These are phyloP conservation scores for Blastobotrys petasosporus DNA, from an alignment of 1,139 yeast species.

Conservation along the genomic window DNA sequence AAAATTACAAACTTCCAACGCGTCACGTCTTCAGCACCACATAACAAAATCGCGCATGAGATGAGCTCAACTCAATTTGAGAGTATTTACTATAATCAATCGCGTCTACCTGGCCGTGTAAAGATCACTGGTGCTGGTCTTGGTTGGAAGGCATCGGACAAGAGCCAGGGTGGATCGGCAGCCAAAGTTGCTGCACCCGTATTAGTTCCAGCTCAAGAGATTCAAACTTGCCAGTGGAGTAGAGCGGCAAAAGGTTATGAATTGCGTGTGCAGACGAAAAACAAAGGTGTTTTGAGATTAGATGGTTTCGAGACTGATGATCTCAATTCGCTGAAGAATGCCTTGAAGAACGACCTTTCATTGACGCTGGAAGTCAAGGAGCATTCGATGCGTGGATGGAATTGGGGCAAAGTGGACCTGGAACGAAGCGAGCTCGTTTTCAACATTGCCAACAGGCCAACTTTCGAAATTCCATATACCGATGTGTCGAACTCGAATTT, in stretches of 20 bases:
- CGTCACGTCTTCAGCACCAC: constrained; percentile 1
- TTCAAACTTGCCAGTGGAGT: constrained; percentile 81
- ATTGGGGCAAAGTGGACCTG: constrained; percentile 93
- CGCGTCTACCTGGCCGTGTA: constrained; percentile 78
- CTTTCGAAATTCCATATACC: constrained; percentile 82
- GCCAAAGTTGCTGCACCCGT: constrained; percentile 57
- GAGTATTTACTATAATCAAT: constrained; percentile 80
- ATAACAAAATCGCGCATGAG: constrained; percentile 1
- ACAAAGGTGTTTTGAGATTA: constrained; percentile 75
- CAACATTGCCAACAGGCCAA: constrained; percentile 80
- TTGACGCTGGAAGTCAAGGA: constrained; percentile 74
- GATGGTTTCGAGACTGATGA: constrained; percentile 91
- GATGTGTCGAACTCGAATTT: constrained; percentile 82
- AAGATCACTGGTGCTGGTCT: constrained; percentile 92
- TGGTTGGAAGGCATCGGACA: constrained; percentile 84
- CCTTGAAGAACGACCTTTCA: constrained; percentile 70
- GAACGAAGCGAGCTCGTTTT: constrained; percentile 89
- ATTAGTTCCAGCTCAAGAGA: constrained; percentile 76
- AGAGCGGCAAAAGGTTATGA: constrained; percentile 92
- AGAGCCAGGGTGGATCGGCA: constrained; percentile 47
- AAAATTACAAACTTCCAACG: background rate
- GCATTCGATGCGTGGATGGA: constrained; percentile 96
- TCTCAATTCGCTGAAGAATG: constrained; percentile 72
- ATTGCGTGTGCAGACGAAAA: constrained; percentile 80
- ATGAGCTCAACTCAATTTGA: constrained; percentile 56